Percentiles rank a stretch among this genome's conserved stretches.
Conservation (phyloP, 129 eudicot species). For the Tagetes patula region DNA sequence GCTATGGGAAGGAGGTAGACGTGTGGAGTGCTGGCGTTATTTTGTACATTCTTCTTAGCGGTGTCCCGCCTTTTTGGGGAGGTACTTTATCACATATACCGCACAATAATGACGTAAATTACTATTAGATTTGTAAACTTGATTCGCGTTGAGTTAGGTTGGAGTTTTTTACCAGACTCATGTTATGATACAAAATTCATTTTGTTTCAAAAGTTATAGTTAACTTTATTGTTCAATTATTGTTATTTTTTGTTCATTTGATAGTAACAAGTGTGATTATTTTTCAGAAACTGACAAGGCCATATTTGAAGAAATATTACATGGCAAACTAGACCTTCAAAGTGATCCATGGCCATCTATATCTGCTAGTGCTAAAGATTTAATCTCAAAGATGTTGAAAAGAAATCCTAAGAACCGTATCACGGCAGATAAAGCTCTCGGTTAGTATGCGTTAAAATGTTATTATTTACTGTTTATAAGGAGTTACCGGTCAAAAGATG, state of each 20-base stretch:
- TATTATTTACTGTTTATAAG: not conserved
- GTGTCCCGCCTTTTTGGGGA: conserved; percentile 97
- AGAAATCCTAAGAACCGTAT: conserved; percentile 72
- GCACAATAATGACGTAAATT: too few species aligned
- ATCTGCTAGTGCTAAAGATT: conserved; percentile 81
- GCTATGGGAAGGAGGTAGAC: conserved; percentile 93
- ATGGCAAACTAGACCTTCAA: conserved; percentile 58
- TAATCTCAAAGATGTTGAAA: conserved; percentile 68
- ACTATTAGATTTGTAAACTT: too few species aligned
- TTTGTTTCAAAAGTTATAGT: not conserved
- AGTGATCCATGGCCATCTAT: conserved; percentile 83
- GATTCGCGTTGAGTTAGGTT: too few species aligned
- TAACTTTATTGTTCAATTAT: too few species aligned
- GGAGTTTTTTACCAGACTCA: too few species aligned
- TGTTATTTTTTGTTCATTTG: not conserved
- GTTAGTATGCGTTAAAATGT: conserved; percentile 34
- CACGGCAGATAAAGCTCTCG: conserved; percentile 84
- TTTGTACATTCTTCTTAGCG: conserved; percentile 81
- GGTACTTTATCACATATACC: conserved; percentile 35
- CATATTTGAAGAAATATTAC: conserved; percentile 61
- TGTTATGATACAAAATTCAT: not conserved
- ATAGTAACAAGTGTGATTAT: not conserved
- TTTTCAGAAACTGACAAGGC: conserved; percentile 71
- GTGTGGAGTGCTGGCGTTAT: conserved; percentile 99
- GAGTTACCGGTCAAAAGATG: not conserved